A percentile compares a stretch with the other conserved stretches of the same genome.
These are phyloP conservation scores for Eucalyptus cloeziana DNA, from an alignment of 345 rosid genomes.

Conservation along the genomic window DNA sequence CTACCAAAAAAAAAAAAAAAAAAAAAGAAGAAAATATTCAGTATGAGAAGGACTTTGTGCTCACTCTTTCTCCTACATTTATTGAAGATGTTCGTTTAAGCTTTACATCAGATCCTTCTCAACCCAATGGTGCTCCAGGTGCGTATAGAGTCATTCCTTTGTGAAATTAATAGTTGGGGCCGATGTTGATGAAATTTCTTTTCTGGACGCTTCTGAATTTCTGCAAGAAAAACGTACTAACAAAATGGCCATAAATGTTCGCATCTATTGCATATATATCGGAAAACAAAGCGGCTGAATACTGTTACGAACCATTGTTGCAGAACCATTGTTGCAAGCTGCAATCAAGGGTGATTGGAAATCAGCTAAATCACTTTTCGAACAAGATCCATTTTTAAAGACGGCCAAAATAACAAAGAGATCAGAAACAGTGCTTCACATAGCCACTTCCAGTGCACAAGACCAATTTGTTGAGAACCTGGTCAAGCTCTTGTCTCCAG, in stretches of 20 bases:
- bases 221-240: too few species aligned
- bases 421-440: not conserved
- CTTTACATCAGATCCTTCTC: not conserved
- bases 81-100: too few species aligned
- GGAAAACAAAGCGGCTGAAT: not conserved
- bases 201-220: not conserved
- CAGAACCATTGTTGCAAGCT: not conserved
- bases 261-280: not conserved
- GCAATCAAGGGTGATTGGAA: not conserved
- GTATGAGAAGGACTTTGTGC: not conserved
- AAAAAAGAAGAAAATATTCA: too few species aligned
- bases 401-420: not conserved
- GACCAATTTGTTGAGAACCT: not conserved
- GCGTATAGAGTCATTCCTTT: accelerated
- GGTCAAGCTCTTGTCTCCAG: not conserved
- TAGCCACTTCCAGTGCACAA: not conserved
- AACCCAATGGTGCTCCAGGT: not conserved
- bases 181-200: not conserved
- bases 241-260: not conserved
- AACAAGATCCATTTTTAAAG: accelerated
- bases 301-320: not conserved
- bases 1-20: too few species aligned
- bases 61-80: too few species aligned
- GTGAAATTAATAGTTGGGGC: not conserved
- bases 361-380: not conserved